Conservation (phyloP, 2,329 filamentous ascomycete genomes). For the Aspergillus clavatus region DNA sequence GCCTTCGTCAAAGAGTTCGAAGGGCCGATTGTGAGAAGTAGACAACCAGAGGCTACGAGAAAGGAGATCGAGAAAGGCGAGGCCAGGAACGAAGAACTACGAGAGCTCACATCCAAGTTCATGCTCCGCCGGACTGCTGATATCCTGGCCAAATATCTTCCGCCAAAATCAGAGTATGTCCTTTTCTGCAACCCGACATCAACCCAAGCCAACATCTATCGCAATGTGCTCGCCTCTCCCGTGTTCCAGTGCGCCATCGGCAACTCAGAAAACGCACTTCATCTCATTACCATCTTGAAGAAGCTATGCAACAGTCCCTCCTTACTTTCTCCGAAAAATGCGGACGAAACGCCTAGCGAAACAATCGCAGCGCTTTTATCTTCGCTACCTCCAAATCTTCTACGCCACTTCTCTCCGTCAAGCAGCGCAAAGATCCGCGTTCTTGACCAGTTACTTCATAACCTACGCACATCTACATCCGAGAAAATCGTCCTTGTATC, state of each 20-base stretch:
- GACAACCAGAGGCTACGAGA: slow-evolving; percentile 58
- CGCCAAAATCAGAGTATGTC: slow-evolving; percentile 63
- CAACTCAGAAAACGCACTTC: slow-evolving; percentile 58
- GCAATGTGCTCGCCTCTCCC: slow-evolving; percentile 59
- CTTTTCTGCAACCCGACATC: slow-evolving; percentile 61
- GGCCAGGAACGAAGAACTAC: slow-evolving; percentile 57
- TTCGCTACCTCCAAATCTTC: slow-evolving; percentile 51
- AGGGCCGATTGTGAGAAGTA: slow-evolving; percentile 57
- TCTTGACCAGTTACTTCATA: slow-evolving; percentile 60
- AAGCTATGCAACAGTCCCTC: slow-evolving; percentile 70
- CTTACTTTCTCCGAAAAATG: slow-evolving; percentile 51
- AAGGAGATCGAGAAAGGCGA: slow-evolving; percentile 62
- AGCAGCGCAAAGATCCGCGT: slow-evolving; percentile 64
- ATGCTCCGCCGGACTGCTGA: slow-evolving; percentile 63
- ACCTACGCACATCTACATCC: slow-evolving; percentile 55
- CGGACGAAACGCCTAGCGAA: slow-evolving; percentile 45
- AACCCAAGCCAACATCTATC: slow-evolving; percentile 58
- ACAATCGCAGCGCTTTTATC: slow-evolving; percentile 47
- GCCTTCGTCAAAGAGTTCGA: slow-evolving; percentile 63
- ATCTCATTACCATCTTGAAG: slow-evolving; percentile 67
- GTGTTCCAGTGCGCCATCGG: slow-evolving; percentile 59
- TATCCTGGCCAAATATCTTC: slow-evolving; percentile 61
- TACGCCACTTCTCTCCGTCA: slow-evolving; percentile 50
- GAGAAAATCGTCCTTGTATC: slow-evolving; percentile 74
- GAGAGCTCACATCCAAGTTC: slow-evolving; percentile 57